phyloP scores from a whole-genome alignment of 352 stramenopile species.

The Pelagophyceae sp. region DNA sequence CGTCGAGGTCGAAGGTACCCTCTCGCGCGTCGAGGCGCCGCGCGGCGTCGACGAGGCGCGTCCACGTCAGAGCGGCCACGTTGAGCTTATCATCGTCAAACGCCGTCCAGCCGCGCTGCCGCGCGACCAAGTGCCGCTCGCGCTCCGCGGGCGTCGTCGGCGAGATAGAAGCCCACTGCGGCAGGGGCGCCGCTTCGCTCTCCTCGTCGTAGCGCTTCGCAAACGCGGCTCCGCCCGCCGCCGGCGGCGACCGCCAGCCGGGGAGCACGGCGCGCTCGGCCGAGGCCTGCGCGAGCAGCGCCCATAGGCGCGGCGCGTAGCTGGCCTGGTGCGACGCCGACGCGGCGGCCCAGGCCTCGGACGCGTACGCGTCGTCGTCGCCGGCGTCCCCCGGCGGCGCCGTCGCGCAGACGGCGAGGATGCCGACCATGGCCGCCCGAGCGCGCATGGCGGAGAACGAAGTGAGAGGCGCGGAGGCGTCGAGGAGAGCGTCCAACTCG shows the following conservation, averaged over 20 bases:
- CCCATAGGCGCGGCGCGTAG: neutral
- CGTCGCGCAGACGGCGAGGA: neutral
- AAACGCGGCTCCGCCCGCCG: neutral
- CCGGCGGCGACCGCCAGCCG: neutral
- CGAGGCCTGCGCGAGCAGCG: neutral
- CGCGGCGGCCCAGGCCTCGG: neutral
- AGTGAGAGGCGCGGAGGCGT: neutral
- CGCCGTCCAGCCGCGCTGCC: neutral
- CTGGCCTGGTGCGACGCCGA: neutral
- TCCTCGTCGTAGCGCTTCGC: neutral
- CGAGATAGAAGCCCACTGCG: neutral
- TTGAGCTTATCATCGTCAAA: constrained; percentile 1
- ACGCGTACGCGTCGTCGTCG: neutral
- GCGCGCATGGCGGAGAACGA: neutral
- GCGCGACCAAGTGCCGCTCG: neutral
- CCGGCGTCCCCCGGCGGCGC: neutral
- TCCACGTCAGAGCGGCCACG: neutral
- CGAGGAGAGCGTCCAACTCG: neutral
- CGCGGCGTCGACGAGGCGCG: constrained; percentile 3
- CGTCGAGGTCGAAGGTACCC: neutral
- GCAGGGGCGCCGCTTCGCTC: neutral
- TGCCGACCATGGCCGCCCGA: neutral
- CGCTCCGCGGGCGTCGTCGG: neutral
- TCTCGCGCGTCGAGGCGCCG: neutral
- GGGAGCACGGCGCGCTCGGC: neutral